Percentiles rank a stretch among this genome's conserved stretches.
Evolutionary conservation across 2,329 filamentous ascomycete species (phyloP).

Genomic region (Colletotrichum sp.): DNA sequence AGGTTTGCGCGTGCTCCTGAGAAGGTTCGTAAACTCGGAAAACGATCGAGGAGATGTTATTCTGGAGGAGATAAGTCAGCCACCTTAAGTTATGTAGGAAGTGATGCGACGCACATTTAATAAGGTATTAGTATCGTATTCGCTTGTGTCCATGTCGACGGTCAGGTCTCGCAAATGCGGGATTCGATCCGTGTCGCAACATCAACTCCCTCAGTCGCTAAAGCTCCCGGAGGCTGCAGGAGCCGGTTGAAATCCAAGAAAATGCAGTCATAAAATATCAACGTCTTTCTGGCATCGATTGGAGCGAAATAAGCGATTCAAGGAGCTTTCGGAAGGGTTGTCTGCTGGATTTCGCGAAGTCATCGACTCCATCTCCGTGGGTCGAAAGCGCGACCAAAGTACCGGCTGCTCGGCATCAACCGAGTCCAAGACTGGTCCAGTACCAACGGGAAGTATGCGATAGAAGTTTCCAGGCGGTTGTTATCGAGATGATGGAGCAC

Average conservation of each 20-base stretch:
- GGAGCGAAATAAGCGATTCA: background rate
- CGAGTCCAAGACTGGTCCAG: constrained; percentile 4
- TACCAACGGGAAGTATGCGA: background rate
- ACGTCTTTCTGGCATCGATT: background rate
- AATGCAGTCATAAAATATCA: constrained; percentile 13
- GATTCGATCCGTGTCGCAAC: constrained; percentile 18
- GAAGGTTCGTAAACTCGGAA: constrained; percentile 62
- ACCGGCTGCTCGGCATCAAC: constrained; percentile 18
- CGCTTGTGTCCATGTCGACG: constrained; percentile 66
- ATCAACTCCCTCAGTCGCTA: constrained; percentile 21
- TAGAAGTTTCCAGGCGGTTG: background rate
- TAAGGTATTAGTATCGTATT: constrained; percentile 67
- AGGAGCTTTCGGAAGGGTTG: background rate
- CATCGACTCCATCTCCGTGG: constrained; percentile 44
- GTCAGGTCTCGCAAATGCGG: constrained; percentile 27
- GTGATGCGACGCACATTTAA: constrained; percentile 54
- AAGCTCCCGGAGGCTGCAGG: constrained; percentile 10
- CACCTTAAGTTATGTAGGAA: background rate
- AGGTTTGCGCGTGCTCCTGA: constrained; percentile 45
- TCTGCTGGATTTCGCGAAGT: constrained; percentile 17
- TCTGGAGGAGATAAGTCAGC: constrained; percentile 40
- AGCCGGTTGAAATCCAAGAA: constrained; percentile 5
- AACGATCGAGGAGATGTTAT: constrained; percentile 59
- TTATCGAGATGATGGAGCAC: background rate
- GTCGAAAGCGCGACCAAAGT: constrained; percentile 20